phyloP scores from a whole-genome alignment of 2,329 filamentous ascomycete species.

The Sporothrix brunneoviolacea region DNA sequence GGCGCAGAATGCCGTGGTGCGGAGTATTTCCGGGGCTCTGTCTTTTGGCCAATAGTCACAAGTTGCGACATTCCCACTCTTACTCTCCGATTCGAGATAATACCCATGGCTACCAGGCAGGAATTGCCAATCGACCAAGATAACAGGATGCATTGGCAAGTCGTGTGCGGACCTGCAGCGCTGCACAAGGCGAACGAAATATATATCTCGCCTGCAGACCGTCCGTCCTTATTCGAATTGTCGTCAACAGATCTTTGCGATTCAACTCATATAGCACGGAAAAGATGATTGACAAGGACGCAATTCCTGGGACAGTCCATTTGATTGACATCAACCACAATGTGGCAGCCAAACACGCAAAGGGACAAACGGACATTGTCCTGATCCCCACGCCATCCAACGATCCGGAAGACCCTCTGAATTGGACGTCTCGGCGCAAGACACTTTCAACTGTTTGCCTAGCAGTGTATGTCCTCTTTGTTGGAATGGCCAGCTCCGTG shows the following conservation, averaged over 20 bases:
- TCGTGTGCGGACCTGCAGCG: too few relatives aligned
- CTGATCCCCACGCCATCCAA: constrained; percentile 2
- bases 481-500: constrained; percentile 1
- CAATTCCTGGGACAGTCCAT: constrained; percentile 1
- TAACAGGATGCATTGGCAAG: not conserved
- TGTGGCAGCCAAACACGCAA: not conserved
- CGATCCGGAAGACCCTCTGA: constrained; percentile 1
- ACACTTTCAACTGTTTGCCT: constrained; percentile 1
- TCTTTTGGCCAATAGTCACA: constrained; percentile 1
- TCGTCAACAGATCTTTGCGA: too few relatives aligned
- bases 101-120: too few relatives aligned
- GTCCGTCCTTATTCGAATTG: too few relatives aligned
- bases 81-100: too few relatives aligned
- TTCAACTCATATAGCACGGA: too few relatives aligned
- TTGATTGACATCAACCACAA: constrained; percentile 1
- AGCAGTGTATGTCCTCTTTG: not conserved
- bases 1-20: constrained; percentile 2
- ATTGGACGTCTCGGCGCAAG: not conserved
- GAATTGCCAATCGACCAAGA: not conserved
- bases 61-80: not conserved
- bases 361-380: constrained; percentile 2
- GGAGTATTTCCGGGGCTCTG: not conserved
- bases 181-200: too few relatives aligned
- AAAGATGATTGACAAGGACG: constrained; percentile 3
- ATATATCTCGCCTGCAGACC: too few relatives aligned